Conservation (phyloP, 169 alveolate genomes). For the Eimeria acervulina region DNA sequence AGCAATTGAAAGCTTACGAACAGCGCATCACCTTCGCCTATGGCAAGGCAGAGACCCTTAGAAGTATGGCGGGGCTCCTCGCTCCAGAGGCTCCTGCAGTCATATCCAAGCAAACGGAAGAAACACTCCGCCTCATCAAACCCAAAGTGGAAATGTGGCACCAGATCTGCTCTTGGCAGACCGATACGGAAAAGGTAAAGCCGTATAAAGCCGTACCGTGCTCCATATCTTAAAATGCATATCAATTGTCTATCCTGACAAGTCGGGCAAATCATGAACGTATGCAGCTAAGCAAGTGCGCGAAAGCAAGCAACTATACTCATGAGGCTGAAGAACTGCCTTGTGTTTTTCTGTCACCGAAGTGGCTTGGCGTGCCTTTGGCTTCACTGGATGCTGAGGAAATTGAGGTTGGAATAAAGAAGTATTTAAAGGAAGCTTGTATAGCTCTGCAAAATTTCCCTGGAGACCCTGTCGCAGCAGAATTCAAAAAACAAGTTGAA, state of each 20-base stretch:
- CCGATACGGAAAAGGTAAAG: constrained; percentile 42
- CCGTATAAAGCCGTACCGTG: neutral
- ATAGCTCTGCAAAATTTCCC: constrained; percentile 72
- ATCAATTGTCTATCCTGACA: neutral
- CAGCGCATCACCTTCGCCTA: constrained; percentile 74
- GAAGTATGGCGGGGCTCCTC: constrained; percentile 77
- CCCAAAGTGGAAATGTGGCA: constrained; percentile 82
- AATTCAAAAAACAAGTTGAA: constrained; percentile 86
- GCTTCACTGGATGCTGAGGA: constrained; percentile 69
- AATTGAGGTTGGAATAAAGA: constrained; percentile 48
- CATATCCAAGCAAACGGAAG: constrained; percentile 73
- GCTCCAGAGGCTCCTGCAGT: constrained; percentile 76
- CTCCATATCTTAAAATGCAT: neutral
- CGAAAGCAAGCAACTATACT: neutral
- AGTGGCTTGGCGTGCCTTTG: constrained; percentile 77
- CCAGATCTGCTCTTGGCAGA: constrained; percentile 65
- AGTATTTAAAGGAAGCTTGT: constrained; percentile 64
- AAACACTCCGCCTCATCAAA: constrained; percentile 30
- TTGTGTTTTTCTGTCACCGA: neutral
- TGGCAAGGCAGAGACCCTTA: constrained; percentile 76
- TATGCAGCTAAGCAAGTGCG: neutral
- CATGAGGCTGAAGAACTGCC: neutral
- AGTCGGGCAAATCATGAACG: neutral
- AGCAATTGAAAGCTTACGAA: constrained; percentile 56
- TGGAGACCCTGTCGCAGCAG: constrained; percentile 82